A percentile compares a stretch with the other conserved stretches of the same genome.
Evolutionary conservation across 768 basidiomycete genomes (phyloP).

Genomic region (Chlorophyllum brunneum): DNA sequence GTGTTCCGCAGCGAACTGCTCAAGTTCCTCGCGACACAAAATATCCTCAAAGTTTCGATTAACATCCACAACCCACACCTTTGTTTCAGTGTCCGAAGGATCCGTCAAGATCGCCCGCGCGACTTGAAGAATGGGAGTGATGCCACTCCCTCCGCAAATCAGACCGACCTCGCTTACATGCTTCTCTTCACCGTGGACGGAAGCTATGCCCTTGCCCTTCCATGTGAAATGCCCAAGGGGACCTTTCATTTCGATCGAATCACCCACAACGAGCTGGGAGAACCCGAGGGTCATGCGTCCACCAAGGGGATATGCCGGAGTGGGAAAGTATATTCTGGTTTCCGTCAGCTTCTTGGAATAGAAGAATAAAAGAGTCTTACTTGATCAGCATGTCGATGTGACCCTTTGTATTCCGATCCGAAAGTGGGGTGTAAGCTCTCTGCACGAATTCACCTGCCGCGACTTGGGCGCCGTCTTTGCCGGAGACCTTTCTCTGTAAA

Average conservation of each 20-base stretch:
- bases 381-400: slow-evolving; percentile 54
- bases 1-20: no score
- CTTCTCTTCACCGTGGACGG: slow-evolving; percentile 30
- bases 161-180: slow-evolving; percentile 42
- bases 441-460: slow-evolving; percentile 40
- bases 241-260: slow-evolving; percentile 53
- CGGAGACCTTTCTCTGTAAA: slow-evolving; percentile 26
- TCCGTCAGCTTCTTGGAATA: background rate
- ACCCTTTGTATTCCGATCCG: slow-evolving; percentile 34
- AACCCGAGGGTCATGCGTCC: slow-evolving; percentile 51
- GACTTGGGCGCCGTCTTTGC: slow-evolving; percentile 16
- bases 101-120: no score
- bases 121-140: slow-evolving; percentile 59
- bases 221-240: slow-evolving; percentile 57
- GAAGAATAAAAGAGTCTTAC: slow-evolving; percentile 20
- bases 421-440: slow-evolving; percentile 60
- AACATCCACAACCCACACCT: no score
- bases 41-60: no score
- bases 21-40: no score
- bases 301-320: slow-evolving; percentile 31
- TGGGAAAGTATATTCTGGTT: slow-evolving; percentile 41
- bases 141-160: no score
- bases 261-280: slow-evolving; percentile 41
- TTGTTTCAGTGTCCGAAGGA: no score
- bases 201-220: slow-evolving; percentile 36